Base-by-base conservation (phyloP, 148 eudicot species). In the Hydrangea macrophylla region DNA sequence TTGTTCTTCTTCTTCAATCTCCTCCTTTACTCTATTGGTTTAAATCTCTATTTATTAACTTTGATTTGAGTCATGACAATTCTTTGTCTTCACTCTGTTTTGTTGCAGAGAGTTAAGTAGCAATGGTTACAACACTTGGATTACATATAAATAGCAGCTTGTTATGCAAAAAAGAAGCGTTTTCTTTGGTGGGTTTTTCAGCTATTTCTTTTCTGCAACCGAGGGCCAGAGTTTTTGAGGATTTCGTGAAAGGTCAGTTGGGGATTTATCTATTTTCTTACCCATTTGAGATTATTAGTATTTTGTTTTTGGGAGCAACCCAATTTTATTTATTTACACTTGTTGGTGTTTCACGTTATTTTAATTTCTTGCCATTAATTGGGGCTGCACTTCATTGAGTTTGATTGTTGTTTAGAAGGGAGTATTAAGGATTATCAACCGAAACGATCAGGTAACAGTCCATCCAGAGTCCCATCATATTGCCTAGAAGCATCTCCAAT, bases 211-310 rank as follows among this genome's bases (percentile, higher is more conserved):
- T 36, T 8, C 24, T 58, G 8, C 58, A 32, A 15, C 60, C 60
- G 1, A 33, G 31, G 36, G 24, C 55, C 59, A 35, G 45, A 53
- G 55, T 22, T n/a, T 31, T 51, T 31, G 42, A 20, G 25, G 70
- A 42, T 66, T 66, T 53, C 2, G 8, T 22, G 31, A 35, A n/a
- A 66, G 48, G 70, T 66, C 5, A 33, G 59, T 65, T 65, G 23
- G n/a, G 26, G 15, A 6, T 1, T 12, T 26, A 8, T 4, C 27
- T 25, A 7, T 26, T 2, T 55, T 27, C 32, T 27, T 56, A n/a
- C n/a, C n/a, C n/a, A n/a, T n/a, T n/a, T n/a, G n/a, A n/a, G 6
- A 10, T 25, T 26, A 25, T 12, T 11, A 2, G 15, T 9, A 12
- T 4, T 27, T 56, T 56, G n/a, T 66, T 18, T 30, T 12, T 24